Conservation (phyloP, 306 rosid genomes). For the Dryas drummondii region DNA sequence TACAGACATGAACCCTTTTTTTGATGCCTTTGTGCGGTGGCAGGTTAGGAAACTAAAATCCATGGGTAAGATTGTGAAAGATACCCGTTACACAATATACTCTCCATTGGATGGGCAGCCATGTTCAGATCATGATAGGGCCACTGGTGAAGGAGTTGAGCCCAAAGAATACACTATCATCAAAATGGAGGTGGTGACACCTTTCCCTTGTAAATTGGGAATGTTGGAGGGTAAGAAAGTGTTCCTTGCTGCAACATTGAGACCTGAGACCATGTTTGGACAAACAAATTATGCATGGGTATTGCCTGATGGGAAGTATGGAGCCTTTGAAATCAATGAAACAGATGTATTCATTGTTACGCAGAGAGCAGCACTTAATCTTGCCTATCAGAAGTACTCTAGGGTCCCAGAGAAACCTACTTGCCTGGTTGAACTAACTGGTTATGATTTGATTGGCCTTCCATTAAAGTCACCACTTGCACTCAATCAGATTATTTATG, state of each 20-base stretch:
- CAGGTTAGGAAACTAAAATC: constrained; percentile 84
- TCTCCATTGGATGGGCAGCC: constrained; percentile 92
- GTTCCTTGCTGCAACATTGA: constrained; percentile 74
- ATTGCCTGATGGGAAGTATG: constrained; percentile 81
- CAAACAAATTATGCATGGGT: constrained; percentile 92
- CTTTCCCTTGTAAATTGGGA: constrained; percentile 59
- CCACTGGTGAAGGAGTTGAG: constrained; percentile 85
- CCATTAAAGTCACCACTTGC: constrained; percentile 80
- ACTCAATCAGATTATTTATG: constrained; percentile 62
- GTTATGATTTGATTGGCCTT: constrained; percentile 83
- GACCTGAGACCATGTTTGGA: constrained; percentile 96
- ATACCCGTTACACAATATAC: constrained; percentile 74
- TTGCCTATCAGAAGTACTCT: constrained; percentile 74
- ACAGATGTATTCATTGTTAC: constrained; percentile 67
- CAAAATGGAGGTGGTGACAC: constrained; percentile 76
- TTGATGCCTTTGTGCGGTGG: constrained; percentile 79
- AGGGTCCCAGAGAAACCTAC: constrained; percentile 63
- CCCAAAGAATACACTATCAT: constrained; percentile 86
- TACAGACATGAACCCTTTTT: constrained; percentile 70
- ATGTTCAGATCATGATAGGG: constrained; percentile 92
- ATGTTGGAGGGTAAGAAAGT: constrained; percentile 67
- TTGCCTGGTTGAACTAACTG: constrained; percentile 69
- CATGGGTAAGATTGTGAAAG: constrained; percentile 80
- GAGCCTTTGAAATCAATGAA: constrained; percentile 77
- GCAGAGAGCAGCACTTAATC: constrained; percentile 73